A percentile compares a stretch with the other conserved stretches of the same genome.
Conservation (phyloP, 495 filamentous ascomycete genomes). For the Neurospora sp. region DNA sequence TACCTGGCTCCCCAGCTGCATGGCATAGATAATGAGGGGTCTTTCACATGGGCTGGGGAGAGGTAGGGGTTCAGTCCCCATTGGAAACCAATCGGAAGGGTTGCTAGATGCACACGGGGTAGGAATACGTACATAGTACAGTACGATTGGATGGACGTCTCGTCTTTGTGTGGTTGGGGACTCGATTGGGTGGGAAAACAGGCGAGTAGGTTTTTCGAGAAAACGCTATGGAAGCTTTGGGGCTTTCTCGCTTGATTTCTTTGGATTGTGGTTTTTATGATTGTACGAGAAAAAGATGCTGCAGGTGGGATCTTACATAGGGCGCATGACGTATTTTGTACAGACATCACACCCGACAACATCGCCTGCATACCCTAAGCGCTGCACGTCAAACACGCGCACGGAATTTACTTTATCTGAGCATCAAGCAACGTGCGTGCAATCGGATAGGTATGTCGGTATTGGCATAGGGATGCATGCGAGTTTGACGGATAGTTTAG, state of each 20-base stretch:
- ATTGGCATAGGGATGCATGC: neutral
- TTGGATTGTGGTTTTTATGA: too few relatives aligned
- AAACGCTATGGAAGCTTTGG: neutral
- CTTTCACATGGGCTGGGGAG: neutral
- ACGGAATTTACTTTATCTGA: neutral
- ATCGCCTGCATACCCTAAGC: neutral
- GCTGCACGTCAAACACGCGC: neutral
- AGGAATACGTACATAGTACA: neutral
- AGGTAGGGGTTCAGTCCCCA: neutral
- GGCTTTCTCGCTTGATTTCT: neutral
- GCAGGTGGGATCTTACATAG: neutral
- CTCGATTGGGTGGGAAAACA: neutral
- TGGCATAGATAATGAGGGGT: neutral
- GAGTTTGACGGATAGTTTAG: neutral
- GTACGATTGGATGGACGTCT: neutral
- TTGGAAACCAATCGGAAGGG: neutral
- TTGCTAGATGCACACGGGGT: neutral
- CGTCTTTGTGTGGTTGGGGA: neutral
- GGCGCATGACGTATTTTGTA: neutral
- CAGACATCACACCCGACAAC: neutral
- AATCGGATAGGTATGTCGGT: neutral
- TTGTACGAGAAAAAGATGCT: neutral
- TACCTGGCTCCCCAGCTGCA: neutral
- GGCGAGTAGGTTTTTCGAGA: neutral
- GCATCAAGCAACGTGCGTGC: neutral